A percentile compares a stretch with the other conserved stretches of the same genome.
Conservation (phyloP, 768 basidiomycete species). For the Hydnum rufescens region DNA sequence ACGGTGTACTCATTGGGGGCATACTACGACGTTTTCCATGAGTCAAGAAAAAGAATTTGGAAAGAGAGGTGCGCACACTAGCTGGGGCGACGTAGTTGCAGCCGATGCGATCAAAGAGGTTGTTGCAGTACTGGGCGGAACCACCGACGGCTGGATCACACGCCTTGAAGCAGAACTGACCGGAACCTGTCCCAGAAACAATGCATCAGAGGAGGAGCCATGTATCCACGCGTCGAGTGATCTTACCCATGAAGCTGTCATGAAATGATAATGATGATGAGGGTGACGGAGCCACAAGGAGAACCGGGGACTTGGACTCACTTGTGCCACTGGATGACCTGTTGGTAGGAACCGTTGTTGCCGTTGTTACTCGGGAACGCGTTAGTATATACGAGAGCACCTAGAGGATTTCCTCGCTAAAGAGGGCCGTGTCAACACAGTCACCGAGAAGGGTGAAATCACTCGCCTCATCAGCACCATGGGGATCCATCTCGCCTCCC, state of each 20-base stretch:
- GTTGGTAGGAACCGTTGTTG: conserved; percentile 6
- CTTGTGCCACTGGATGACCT: conserved; percentile 13
- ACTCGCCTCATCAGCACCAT: conserved; percentile 8
- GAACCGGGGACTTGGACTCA: too few relatives aligned
- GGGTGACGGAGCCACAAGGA: too few relatives aligned
- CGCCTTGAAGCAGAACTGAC: conserved; percentile 18
- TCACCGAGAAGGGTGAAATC: not conserved
- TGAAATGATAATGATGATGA: too few relatives aligned
- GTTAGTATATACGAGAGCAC: conserved; percentile 13
- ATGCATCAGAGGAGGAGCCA: conserved; percentile 13
- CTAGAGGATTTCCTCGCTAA: conserved; percentile 12
- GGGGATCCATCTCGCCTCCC: conserved; percentile 17
- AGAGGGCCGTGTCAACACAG: not conserved
- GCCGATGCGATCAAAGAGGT: conserved; percentile 13
- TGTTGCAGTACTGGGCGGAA: conserved; percentile 10
- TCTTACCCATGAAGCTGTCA: too few relatives aligned
- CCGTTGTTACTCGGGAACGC: conserved; percentile 9
- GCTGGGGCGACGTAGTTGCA: conserved; percentile 13
- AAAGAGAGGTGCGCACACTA: not conserved
- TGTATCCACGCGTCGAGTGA: not conserved
- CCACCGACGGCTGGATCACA: conserved; percentile 15
- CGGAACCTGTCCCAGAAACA: too few relatives aligned
- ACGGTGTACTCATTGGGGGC: conserved; percentile 10
- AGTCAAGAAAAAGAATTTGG: too few relatives aligned
- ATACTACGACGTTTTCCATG: conserved; percentile 5